phyloP scores from a whole-genome alignment of 2,329 filamentous ascomycete genomes.

The Ceratocystis lukuohia region DNA sequence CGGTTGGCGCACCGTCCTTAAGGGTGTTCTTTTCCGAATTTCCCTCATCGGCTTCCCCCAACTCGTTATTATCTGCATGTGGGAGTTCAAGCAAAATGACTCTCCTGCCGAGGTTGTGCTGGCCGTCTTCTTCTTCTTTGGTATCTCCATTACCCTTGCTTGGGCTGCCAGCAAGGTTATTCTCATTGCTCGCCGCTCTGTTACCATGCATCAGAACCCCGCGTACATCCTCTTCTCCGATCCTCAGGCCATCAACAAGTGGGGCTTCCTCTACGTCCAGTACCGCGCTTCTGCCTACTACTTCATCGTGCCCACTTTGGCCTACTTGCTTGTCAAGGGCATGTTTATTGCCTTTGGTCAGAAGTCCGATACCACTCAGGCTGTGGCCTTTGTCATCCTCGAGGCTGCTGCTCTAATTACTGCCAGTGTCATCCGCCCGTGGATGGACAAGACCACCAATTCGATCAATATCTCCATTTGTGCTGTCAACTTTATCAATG shows the following conservation, averaged over 20 bases:
- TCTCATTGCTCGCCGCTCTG: constrained; percentile 73
- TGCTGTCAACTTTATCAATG: constrained; percentile 79
- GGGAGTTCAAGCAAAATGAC: constrained; percentile 80
- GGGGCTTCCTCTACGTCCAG: constrained; percentile 95
- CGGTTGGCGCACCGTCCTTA: constrained; percentile 82
- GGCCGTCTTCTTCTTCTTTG: constrained; percentile 77
- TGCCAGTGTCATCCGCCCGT: constrained; percentile 70
- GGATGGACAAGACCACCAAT: constrained; percentile 99
- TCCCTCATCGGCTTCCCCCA: constrained; percentile 84
- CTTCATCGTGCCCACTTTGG: constrained; percentile 70
- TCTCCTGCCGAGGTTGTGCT: constrained; percentile 76
- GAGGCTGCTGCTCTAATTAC: constrained; percentile 66
- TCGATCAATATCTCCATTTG: constrained; percentile 90
- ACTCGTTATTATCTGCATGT: constrained; percentile 78
- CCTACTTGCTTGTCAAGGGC: constrained; percentile 72
- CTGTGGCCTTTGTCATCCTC: constrained; percentile 68
- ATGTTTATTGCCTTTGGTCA: constrained; percentile 81
- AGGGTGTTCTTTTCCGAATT: constrained; percentile 85
- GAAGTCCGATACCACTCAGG: constrained; percentile 55
- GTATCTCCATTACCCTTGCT: constrained; percentile 60
- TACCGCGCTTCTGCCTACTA: constrained; percentile 94
- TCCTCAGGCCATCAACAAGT: constrained; percentile 87
- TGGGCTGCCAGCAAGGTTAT: constrained; percentile 90
- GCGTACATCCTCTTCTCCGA: constrained; percentile 96
- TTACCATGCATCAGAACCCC: constrained; percentile 86